Conservation (phyloP, 768 basidiomycete genomes). For the Termitomyces sp. region DNA sequence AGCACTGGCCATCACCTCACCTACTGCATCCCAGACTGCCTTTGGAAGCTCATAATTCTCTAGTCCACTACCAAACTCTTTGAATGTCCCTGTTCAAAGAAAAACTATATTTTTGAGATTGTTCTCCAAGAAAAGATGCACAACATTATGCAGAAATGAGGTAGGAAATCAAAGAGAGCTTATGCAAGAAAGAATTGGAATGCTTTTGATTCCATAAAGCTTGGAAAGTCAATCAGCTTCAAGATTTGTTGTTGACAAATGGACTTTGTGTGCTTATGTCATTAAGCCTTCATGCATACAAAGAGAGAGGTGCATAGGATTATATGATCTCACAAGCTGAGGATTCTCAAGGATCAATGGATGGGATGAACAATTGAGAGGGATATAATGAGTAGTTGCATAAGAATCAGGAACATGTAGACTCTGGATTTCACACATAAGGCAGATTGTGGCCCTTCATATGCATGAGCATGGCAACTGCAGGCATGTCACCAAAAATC, state of each 20-base stretch:
- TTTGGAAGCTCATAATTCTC: constrained; percentile 20
- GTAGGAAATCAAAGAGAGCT: constrained; percentile 30
- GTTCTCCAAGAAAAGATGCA: constrained; percentile 43
- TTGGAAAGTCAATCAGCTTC: constrained; percentile 16
- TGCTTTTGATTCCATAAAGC: constrained; percentile 30
- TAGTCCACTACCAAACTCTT: constrained; percentile 26
- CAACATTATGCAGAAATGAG: constrained; percentile 43
- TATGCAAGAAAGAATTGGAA: constrained; percentile 28
- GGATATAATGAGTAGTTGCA: constrained; percentile 18
- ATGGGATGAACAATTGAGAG: constrained; percentile 10
- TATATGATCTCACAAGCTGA: constrained; percentile 1
- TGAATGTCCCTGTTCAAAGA: constrained; percentile 38
- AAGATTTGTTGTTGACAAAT: constrained; percentile 12
- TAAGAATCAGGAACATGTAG: constrained; percentile 11
- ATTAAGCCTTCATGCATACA: constrained; percentile 11
- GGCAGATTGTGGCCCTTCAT: constrained; percentile 40
- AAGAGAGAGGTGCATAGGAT: constrained; percentile 18
- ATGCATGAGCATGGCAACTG: constrained; percentile 18
- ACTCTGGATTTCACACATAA: constrained; percentile 27
- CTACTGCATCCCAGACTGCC: constrained; percentile 34
- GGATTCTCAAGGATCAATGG: neutral
- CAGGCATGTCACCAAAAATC: constrained; percentile 21
- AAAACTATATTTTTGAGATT: constrained; percentile 31
- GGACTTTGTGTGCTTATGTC: constrained; percentile 13
- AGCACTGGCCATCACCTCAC: constrained; percentile 22